Percentiles rank a stretch among this genome's conserved stretches.
phyloP scores from a whole-genome alignment of 805 yeast genomes.

The Dipodascus albidus region DNA sequence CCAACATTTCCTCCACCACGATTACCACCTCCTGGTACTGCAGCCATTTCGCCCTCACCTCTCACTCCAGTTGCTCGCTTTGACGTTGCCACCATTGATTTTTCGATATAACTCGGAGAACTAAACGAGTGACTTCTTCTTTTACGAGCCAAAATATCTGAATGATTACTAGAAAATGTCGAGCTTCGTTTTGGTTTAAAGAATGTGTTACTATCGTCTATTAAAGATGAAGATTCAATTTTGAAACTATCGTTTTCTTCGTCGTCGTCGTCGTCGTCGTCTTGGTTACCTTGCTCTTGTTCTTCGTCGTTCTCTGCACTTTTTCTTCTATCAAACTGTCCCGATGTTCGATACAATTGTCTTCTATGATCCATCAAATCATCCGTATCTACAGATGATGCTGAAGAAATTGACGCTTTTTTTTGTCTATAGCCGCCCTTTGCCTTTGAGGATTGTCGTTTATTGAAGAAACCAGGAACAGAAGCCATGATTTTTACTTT shows the following conservation, averaged over 20 bases:
- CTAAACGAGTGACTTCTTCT: not conserved
- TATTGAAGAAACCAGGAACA: not conserved
- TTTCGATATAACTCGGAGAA: not conserved
- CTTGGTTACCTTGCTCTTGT: not conserved
- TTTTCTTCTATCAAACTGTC: not conserved
- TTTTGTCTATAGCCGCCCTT: not conserved
- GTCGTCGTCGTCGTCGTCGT: slow-evolving; percentile 4
- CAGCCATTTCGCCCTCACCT: not conserved
- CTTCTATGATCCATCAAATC: slow-evolving; percentile 13
- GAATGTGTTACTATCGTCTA: not conserved
- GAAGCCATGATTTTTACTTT: not conserved
- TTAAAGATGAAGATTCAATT: too few species aligned
- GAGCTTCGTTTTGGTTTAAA: not conserved
- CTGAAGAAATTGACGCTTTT: not conserved
- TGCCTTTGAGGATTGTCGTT: not conserved
- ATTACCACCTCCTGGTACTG: too few species aligned
- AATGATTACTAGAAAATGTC: not conserved
- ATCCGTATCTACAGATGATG: slow-evolving; percentile 8
- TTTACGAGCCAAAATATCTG: not conserved
- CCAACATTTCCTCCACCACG: too few species aligned
- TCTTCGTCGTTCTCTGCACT: too few species aligned
- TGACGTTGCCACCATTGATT: not conserved
- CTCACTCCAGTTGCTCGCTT: not conserved
- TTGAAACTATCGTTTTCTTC: not conserved
- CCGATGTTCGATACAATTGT: not conserved